Evolutionary conservation across 345 rosid genomes (phyloP), one percentile per base, ranked within the genome.

Genomic region (Eutrema yunnanense): DNA sequence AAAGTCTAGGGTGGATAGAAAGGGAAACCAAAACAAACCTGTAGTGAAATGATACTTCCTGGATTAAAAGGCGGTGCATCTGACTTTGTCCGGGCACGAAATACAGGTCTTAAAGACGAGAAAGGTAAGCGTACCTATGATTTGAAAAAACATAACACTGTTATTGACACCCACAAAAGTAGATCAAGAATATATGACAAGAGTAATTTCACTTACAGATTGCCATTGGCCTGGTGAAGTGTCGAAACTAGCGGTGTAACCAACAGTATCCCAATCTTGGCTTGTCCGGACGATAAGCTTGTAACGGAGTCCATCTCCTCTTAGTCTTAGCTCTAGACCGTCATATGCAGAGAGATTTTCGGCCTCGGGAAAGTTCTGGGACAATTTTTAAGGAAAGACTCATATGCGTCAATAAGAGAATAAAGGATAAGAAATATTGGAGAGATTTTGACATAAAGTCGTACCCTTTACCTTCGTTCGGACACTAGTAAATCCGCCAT

Each of bases 331-430:
- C 85, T 87, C 96, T 69, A 95, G 69, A 75, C 99, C 97, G 70
- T 95, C 96, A 78, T 91, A 91, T 41, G 93, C 93, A 53, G 96
- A 91, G 76, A 95, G 86, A 78, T 95, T 86, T 76, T 84, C 92
- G 0, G 97, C 86, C 65, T 44, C 77, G 19, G 90, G 19, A 81
- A 91, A 95, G 82, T 94, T 94, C 97, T 94, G 85, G 44, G 71
- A 66, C 14, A 5, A 4, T n/a, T 4, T 63, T 29, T 9, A 22
- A 72, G 62, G 62, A 48, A 69, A 10, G 67, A 54, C 43, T 59
- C 46, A 14, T 43, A 40, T 29, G 67, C 37, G 53, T 60, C 43
- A 67, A 33, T 48, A 9, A 37, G 59, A 29, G 34, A 53, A 8
- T 34, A 37, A 41, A 44, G 4, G 6, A 62, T 2, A 62, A 1